phyloP scores from a whole-genome alignment of 805 yeast species.

The Teunomyces stri region DNA sequence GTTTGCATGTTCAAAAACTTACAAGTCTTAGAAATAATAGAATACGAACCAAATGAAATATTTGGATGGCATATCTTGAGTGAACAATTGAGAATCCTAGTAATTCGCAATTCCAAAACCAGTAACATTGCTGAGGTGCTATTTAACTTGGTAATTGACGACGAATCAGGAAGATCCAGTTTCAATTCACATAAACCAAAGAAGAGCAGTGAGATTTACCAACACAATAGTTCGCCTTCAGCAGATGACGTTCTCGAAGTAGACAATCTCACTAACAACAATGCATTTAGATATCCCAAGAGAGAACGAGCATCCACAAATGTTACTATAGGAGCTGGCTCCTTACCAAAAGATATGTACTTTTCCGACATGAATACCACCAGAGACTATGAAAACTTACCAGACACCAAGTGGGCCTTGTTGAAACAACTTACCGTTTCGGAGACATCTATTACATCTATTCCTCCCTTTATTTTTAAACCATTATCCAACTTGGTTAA shows the following conservation, averaged over 20 bases:
- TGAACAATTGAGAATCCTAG: constrained; percentile 53
- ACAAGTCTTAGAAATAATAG: constrained; percentile 58
- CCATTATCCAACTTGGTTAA: constrained; percentile 41
- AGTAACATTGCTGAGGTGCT: constrained; percentile 53
- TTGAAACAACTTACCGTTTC: constrained; percentile 41
- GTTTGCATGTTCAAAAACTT: constrained; percentile 58
- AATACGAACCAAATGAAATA: constrained; percentile 61
- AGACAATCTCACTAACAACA: constrained; percentile 11
- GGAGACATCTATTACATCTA: constrained; percentile 37
- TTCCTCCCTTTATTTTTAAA: constrained; percentile 35
- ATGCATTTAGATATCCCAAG: constrained; percentile 22
- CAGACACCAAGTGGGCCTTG: constrained; percentile 39
- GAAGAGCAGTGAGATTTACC: constrained; percentile 11
- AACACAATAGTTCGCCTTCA: neutral
- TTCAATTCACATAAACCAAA: constrained; percentile 24
- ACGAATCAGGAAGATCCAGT: constrained; percentile 40
- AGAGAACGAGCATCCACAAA: constrained; percentile 24
- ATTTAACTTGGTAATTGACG: constrained; percentile 53
- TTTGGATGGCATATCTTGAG: constrained; percentile 63
- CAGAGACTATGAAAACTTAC: constrained; percentile 22
- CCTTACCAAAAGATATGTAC: constrained; percentile 21
- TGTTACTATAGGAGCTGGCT: constrained; percentile 23
- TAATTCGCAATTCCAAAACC: constrained; percentile 50
- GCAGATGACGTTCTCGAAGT: constrained; percentile 11
- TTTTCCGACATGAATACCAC: constrained; percentile 7